Evolutionary conservation across 2,329 filamentous ascomycete genomes (phyloP).

Genomic region (Lecanosticta acicola): DNA sequence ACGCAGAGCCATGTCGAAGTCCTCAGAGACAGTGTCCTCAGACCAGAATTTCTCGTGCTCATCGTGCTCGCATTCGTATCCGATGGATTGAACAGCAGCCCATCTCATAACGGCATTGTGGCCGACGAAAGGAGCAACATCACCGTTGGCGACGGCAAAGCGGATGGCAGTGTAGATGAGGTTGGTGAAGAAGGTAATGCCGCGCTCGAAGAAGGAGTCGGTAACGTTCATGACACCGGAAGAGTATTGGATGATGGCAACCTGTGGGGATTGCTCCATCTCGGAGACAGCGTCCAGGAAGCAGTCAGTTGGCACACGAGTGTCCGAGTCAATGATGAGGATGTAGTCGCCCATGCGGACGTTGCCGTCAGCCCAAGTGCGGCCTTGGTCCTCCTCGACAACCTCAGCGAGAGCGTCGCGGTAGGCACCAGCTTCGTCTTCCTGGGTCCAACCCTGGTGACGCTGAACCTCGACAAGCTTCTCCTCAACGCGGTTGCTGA

Average conservation of each 20-base stretch:
- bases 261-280: constrained; percentile 73
- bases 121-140: constrained; percentile 74
- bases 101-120: constrained; percentile 73
- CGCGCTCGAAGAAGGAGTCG: constrained; percentile 54
- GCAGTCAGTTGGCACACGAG: constrained; percentile 70
- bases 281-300: constrained; percentile 73
- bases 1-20: constrained; percentile 76
- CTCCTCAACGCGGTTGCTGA: constrained; percentile 63
- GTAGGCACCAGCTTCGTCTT: constrained; percentile 63
- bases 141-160: constrained; percentile 70
- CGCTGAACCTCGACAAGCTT: constrained; percentile 56
- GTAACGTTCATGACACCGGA: constrained; percentile 76
- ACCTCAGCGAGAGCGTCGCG: constrained; percentile 58
- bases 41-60: constrained; percentile 74
- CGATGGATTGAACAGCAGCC: constrained; percentile 68
- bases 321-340: constrained; percentile 71
- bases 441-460: constrained; percentile 58
- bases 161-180: constrained; percentile 71
- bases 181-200: constrained; percentile 47
- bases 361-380: constrained; percentile 77
- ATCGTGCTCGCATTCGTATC: constrained; percentile 63
- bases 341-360: constrained; percentile 83
- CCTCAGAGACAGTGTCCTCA: constrained; percentile 72
- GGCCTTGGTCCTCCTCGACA: constrained; percentile 58
- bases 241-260: constrained; percentile 72